These are phyloP conservation scores for Oenanthe javanica DNA, from an alignment of 140 eudicot species.

Conservation along the genomic window DNA sequence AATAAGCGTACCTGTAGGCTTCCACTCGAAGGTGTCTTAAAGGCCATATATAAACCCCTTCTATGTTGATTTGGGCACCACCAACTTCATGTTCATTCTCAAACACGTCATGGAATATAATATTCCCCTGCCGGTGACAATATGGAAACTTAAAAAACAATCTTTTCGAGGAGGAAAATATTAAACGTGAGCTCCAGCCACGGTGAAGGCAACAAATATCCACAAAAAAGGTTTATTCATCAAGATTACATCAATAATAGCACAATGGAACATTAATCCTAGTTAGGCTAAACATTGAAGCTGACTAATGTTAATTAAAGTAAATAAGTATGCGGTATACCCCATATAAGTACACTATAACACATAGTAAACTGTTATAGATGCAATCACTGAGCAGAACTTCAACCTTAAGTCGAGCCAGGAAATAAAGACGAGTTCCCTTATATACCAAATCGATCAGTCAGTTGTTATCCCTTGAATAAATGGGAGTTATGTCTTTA, in stretches of 20 bases:
- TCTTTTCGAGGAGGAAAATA: not conserved
- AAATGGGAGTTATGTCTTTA: not conserved
- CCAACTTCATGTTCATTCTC: constrained; percentile 68
- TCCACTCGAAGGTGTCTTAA: constrained; percentile 89
- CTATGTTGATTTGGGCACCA: constrained; percentile 74
- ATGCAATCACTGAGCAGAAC: not conserved
- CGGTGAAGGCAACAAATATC: not conserved
- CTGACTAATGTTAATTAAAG: not conserved
- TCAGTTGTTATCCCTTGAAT: not conserved
- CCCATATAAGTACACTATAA: not conserved
- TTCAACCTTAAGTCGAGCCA: not conserved
- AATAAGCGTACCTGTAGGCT: constrained; percentile 57
- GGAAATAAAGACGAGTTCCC: not conserved
- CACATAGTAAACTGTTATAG: not conserved
- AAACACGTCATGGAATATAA: constrained; percentile 73
- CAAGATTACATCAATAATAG: not conserved
- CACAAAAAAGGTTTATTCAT: not conserved
- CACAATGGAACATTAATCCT: not conserved
- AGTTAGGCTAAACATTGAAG: not conserved
- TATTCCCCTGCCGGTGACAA: constrained; percentile 52
- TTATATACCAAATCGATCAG: not conserved
- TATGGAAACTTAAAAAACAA: not conserved
- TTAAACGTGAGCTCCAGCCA: not conserved
- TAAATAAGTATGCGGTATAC: not conserved
- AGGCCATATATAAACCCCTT: constrained; percentile 94